Base-by-base conservation (phyloP, 352 stramenopile genomes). In the Pythium volutum region DNA sequence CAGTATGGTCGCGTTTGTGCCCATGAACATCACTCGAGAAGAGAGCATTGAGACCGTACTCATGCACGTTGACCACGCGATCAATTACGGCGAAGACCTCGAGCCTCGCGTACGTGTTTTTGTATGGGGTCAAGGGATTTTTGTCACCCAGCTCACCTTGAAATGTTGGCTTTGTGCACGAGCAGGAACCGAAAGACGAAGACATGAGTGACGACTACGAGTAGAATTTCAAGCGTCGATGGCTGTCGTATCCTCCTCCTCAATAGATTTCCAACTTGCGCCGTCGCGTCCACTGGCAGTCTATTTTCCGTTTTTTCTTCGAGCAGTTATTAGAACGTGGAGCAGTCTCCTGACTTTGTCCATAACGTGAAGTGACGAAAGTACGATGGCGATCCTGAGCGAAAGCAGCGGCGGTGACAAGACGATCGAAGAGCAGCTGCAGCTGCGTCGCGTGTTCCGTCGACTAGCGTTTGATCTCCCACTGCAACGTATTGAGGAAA, bases 1-100 rank as follows among this genome's bases (percentile, higher is more conserved):
- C 73, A 97, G 87, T 62, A 98, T 99, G 93, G 96, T 99, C 20
- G 89, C 89, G 11, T 99, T 98, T 67, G 76, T 98, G n/a, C 94
- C 96, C 3, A 91, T 99, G 69, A 98, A 99, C 73, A 96, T 98
- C 47, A 95, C 83, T 42, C 88, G 97, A 55, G 97, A 99, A 71
- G 94, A 99, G 51, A 98, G 91, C 59, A 96, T 99, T 48, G 88
- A 98, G 56, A 89, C 95, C n/a, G 89, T 99, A 31, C 76, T 99
- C 53, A 77, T 93, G 59, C 93, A 97, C 57, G 92, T 98, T 16
- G 96, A 99, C 77, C 88, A 97, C 70, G 90, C 91, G 29, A 97
- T 98, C 70, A 98, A 99, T 72, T 99, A 98, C 73, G 97, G 96
- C 34, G 95, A 98, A 67, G 90, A 98, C 63, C 73, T 98, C 48